Conservation (phyloP, 257 asterid species). For the Penstemon davidsonii region DNA sequence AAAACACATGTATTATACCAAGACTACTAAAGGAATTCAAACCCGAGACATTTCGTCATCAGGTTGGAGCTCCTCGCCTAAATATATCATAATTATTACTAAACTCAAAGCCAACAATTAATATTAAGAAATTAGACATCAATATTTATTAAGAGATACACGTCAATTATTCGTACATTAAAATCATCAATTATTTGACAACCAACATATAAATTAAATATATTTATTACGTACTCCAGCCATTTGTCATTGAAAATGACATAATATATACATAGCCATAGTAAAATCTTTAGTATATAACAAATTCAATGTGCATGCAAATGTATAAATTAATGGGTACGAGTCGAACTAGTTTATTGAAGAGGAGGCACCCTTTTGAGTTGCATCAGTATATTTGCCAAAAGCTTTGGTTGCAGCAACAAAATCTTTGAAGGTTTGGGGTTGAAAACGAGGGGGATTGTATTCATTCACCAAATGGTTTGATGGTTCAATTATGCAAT, state of each 20-base stretch:
- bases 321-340: not conserved
- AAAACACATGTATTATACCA: too few species aligned
- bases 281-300: too few species aligned
- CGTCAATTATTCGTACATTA: not conserved
- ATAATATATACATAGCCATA: too few species aligned
- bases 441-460: slow-evolving; percentile 48
- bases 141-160: too few species aligned
- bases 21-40: too few species aligned
- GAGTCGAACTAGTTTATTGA: too few species aligned
- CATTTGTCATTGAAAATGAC: not conserved
- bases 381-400: slow-evolving; percentile 38
- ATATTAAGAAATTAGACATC: too few species aligned
- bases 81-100: too few species aligned
- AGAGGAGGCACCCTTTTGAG: slow-evolving; percentile 27
- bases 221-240: not conserved
- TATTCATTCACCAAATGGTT: slow-evolving; percentile 31
- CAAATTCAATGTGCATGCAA: too few species aligned
- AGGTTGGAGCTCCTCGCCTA: too few species aligned
- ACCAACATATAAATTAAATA: not conserved
- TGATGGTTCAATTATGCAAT: slow-evolving; percentile 49
- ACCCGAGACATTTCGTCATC: too few species aligned
- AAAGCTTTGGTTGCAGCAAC: slow-evolving; percentile 41
- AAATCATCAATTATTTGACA: not conserved
- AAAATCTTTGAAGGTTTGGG: slow-evolving; percentile 42
- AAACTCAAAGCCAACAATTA: too few species aligned